Evolutionary conservation across 2,329 filamentous ascomycete species (phyloP).

Genomic region (Aspergillus pseudoviridinutans): DNA sequence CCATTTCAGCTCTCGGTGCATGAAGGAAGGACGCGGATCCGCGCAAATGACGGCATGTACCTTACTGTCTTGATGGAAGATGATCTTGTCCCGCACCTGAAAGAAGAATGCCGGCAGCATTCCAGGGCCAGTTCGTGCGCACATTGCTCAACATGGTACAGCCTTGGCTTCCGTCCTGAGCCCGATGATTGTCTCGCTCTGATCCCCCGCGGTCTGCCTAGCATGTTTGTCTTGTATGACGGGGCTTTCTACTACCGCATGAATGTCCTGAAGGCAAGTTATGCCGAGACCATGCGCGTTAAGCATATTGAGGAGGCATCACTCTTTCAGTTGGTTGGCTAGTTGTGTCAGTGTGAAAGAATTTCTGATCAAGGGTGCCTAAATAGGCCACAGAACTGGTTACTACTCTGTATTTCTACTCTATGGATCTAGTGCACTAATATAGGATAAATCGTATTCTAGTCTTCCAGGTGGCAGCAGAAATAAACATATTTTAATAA

Average conservation of each 20-base stretch:
- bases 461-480: too few relatives aligned
- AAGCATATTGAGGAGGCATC: not conserved
- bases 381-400: too few relatives aligned
- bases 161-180: not conserved
- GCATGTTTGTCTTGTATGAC: not conserved
- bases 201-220: not conserved
- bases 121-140: not conserved
- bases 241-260: not conserved
- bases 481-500: too few relatives aligned
- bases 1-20: too few relatives aligned
- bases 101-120: not conserved
- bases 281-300: not conserved
- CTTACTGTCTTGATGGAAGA: not conserved
- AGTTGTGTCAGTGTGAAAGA: not conserved
- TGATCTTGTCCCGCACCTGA: not conserved
- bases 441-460: too few relatives aligned
- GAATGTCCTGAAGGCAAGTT: not conserved
- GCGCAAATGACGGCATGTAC: not conserved
- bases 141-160: not conserved
- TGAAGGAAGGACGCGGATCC: too few relatives aligned
- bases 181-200: not conserved
- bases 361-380: too few relatives aligned
- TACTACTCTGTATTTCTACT: too few relatives aligned
- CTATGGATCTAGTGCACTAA: too few relatives aligned
- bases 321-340: not conserved